Conservation (phyloP, 176 grass and related monocot species). For the Cenchrus americanus region DNA sequence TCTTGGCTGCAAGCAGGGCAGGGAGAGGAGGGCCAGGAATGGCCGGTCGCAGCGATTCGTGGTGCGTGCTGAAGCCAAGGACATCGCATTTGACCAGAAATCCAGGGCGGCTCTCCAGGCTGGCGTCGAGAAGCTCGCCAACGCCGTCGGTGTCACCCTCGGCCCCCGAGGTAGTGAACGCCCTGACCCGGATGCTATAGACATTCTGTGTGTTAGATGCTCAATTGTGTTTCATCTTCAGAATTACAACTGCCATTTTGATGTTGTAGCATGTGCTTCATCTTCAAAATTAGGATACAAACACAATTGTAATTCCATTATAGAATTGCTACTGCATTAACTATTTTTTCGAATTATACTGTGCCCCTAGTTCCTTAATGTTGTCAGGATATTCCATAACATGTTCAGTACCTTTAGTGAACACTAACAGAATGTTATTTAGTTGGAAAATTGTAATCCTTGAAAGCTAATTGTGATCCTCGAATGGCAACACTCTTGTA, state of each 20-base stretch:
- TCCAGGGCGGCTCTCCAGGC: conserved; percentile 60
- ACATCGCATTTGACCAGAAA: conserved; percentile 73
- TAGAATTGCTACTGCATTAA: not conserved
- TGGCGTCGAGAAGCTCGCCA: conserved; percentile 76
- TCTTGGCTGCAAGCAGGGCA: conserved; percentile 37
- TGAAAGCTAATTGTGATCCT: not conserved
- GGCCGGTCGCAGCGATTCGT: conserved; percentile 44
- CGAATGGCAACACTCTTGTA: too few species aligned
- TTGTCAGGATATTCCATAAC: not conserved
- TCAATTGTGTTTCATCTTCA: not conserved
- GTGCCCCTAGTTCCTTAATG: not conserved
- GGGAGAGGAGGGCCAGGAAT: conserved; percentile 37
- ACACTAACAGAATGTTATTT: not conserved
- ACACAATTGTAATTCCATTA: not conserved
- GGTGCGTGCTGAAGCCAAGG: conserved; percentile 59
- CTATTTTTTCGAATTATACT: not conserved
- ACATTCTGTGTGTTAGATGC: not conserved
- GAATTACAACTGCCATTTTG: not conserved
- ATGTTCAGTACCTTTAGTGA: not conserved
- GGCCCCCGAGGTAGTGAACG: conserved; percentile 56
- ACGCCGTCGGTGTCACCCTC: conserved; percentile 74
- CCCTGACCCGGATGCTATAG: not conserved
- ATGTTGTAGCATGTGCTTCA: not conserved
- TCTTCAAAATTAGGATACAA: not conserved
- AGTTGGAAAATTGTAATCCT: not conserved